A percentile compares a stretch with the other conserved stretches of the same genome.
These are phyloP conservation scores for Ceratocystis destructans DNA, from an alignment of 2,329 filamentous ascomycete genomes.

Conservation along the genomic window DNA sequence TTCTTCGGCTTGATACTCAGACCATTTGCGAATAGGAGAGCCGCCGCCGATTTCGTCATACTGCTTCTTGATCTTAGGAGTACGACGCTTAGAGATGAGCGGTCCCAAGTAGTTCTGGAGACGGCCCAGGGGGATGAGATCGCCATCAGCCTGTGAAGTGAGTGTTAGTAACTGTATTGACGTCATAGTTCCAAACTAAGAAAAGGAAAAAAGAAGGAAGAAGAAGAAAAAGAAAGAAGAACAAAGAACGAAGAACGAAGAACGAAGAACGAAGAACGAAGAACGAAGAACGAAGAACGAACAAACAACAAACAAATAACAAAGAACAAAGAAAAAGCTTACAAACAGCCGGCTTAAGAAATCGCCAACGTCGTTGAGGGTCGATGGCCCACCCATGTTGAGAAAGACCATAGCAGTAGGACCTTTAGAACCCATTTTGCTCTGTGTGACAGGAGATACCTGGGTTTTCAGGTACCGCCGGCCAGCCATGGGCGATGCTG, in stretches of 20 bases:
- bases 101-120: conserved; percentile 84
- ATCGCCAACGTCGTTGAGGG: conserved; percentile 70
- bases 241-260: conserved; percentile 18
- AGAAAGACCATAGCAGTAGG: conserved; percentile 97
- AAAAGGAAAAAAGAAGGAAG: conserved; percentile 19
- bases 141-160: conserved; percentile 61
- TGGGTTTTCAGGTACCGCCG: conserved; percentile 28
- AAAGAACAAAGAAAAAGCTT: conserved; percentile 26
- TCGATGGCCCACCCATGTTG: conserved; percentile 96
- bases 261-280: conserved; percentile 16
- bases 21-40: conserved; percentile 97
- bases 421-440: conserved; percentile 55
- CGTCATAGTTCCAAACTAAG: background rate
- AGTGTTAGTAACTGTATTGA: conserved; percentile 17
- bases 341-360: conserved; percentile 90
- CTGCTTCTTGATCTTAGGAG: conserved; percentile 92
- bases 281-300: conserved; percentile 1
- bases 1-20: conserved; percentile 79
- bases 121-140: conserved; percentile 88
- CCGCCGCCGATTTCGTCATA: conserved; percentile 91
- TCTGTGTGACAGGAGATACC: conserved; percentile 66
- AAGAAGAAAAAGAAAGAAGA: background rate
- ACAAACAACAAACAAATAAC: conserved; percentile 16
- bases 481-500: conserved; percentile 20
- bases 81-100: conserved; percentile 70